phyloP scores from a whole-genome alignment of 225 moss, liverwort and hornwort genomes.

The Asterella californica region DNA sequence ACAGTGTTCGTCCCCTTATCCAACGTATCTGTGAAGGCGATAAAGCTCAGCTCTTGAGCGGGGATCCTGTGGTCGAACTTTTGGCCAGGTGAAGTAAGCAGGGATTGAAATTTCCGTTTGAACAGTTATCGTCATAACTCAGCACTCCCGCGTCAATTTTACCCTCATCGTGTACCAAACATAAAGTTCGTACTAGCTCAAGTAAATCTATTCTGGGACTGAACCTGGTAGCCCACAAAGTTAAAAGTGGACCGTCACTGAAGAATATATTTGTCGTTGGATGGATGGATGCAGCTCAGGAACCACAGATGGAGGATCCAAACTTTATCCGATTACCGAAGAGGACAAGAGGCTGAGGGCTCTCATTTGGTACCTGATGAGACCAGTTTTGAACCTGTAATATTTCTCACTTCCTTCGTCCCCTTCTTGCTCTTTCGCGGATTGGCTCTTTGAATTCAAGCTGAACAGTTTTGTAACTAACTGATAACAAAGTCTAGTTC shows the following conservation, averaged over 20 bases:
- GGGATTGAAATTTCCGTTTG: neutral
- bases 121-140: too few relatives aligned
- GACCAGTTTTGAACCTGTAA: constrained; percentile 34
- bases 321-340: constrained; percentile 52
- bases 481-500: too few relatives aligned
- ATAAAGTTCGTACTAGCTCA: neutral
- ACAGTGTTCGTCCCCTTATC: constrained; percentile 30
- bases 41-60: constrained; percentile 33
- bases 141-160: too few relatives aligned
- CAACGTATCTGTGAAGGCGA: constrained; percentile 51
- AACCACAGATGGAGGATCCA: constrained; percentile 68
- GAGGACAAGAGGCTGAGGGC: constrained; percentile 28
- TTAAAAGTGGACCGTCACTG: neutral
- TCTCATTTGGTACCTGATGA: constrained; percentile 18
- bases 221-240: too few relatives aligned
- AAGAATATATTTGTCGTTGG: neutral
- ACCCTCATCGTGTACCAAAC: too few relatives aligned
- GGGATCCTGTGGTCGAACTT: constrained; percentile 45
- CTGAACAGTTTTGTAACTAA: neutral
- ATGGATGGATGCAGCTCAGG: constrained; percentile 58
- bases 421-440: too few relatives aligned
- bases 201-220: neutral
- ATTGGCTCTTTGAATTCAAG: neutral
- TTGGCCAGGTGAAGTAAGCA: constrained; percentile 35
- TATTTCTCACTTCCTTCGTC: neutral